Base-by-base conservation (phyloP, 2,329 filamentous ascomycete species). In the Exutisphaerella laricina region DNA sequence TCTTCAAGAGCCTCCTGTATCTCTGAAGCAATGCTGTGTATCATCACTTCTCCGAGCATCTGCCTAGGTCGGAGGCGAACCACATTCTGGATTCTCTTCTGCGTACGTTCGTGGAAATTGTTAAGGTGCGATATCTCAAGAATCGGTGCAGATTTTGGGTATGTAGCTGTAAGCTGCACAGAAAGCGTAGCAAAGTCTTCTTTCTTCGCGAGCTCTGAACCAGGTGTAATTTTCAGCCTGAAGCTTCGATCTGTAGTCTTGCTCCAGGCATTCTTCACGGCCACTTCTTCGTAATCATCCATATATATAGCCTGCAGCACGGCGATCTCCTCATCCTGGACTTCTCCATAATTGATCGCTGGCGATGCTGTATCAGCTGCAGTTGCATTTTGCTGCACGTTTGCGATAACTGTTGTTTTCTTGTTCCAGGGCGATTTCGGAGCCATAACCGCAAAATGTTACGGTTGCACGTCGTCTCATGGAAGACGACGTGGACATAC, bases 241-340 rank as follows among this genome's bases (percentile, higher is more conserved):
- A 97, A 94, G 0, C 80, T 77, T 12, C 87, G 84, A 59, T 94
- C 74, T 26, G 74, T 85, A 3, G 84, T 80, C 78, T 87, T 85
- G 73, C 94, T 88, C 90, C 90, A 97, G 29, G 88, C 89, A 54
- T 79, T 75, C 38, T 78, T 77, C 29, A 47, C 36, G 58, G 83
- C 78, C 57, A 88, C 78, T 61, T 84, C 80, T 55, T 84, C 74
- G 60, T 88, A 96, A 60, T 96, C 89, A 46, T 94, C 87, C 54
- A 82, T 84, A 61, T 92, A 97, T 37, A 97, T 94, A 30, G 90
- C 85, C 58, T 84, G 77, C 46, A 97, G 73, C 32, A 82, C 90
- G 61, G 92, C 78, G 44, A 94, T 74, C 69, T 97, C 92, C 61
- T 95, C 85, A 58, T 84, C 75, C 68, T 97, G 92, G 23, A 85